These are phyloP conservation scores for Pugionium cornutum DNA, from an alignment of 345 rosid species.

Conservation along the genomic window DNA sequence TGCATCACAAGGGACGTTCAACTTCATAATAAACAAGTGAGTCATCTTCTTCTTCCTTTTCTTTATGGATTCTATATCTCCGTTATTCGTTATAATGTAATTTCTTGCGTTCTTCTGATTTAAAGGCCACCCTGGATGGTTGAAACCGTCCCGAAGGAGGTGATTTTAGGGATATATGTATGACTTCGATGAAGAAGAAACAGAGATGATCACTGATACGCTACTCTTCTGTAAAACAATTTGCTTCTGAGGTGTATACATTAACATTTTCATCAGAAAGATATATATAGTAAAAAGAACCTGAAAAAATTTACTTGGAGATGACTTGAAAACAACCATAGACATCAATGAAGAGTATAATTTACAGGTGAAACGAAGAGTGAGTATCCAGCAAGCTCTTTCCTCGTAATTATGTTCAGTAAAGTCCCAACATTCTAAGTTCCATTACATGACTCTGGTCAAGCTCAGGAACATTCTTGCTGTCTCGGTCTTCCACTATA, in stretches of 20 bases:
- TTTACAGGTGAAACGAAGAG: constrained; percentile 33
- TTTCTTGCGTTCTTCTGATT: background rate
- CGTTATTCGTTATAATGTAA: background rate
- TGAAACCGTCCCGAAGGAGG: constrained; percentile 77
- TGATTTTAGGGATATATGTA: constrained; percentile 78
- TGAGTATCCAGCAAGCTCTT: constrained; percentile 13
- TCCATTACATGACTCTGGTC: constrained; percentile 85
- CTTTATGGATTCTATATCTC: background rate
- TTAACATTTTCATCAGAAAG: constrained; percentile 14
- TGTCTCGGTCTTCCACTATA: constrained; percentile 84
- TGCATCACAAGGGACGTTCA: constrained; percentile 83
- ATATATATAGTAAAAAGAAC: background rate
- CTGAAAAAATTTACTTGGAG: too few relatives aligned
- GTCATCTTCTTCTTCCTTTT: background rate
- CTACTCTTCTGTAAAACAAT: constrained; percentile 28
- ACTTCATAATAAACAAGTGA: constrained; percentile 82
- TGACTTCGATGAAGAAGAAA: constrained; percentile 40
- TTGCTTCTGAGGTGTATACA: constrained; percentile 28
- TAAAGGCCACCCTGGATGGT: constrained; percentile 93
- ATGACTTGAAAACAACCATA: constrained; percentile 8
- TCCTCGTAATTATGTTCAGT: constrained; percentile 9
- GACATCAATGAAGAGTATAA: constrained; percentile 29
- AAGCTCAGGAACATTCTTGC: constrained; percentile 76
- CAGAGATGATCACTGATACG: constrained; percentile 19
- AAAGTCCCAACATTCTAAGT: constrained; percentile 75